These are phyloP conservation scores for Aspergillus candidus DNA, from an alignment of 2,329 filamentous ascomycete genomes.

Conservation along the genomic window DNA sequence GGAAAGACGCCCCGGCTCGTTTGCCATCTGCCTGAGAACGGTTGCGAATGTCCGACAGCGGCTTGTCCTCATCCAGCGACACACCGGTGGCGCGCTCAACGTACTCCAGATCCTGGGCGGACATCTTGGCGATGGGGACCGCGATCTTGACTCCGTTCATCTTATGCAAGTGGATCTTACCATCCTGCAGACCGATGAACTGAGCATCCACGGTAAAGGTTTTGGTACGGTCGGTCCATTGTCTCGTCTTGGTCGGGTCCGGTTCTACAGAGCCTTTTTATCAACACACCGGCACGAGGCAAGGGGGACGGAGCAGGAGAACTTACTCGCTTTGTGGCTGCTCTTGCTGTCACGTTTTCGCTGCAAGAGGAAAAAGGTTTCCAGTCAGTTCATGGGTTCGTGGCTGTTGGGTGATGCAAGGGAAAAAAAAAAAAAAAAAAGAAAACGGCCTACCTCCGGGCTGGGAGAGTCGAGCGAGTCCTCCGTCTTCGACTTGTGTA, in stretches of 20 bases:
- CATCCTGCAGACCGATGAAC: conserved; percentile 88
- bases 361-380: conserved; percentile 56
- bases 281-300: background rate
- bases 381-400: conserved; percentile 47
- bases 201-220: conserved; percentile 97
- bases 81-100: conserved; percentile 83
- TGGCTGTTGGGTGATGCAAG: background rate
- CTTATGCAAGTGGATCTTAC: conserved; percentile 97
- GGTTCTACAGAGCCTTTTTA: conserved; percentile 55
- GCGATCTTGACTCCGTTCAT: conserved; percentile 97
- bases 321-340: conserved; percentile 68
- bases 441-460: conserved; percentile 61
- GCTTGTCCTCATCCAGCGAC: conserved; percentile 87
- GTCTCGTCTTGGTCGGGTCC: conserved; percentile 73
- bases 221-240: conserved; percentile 91
- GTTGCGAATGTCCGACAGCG: conserved; percentile 71
- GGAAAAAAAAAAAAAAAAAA: conserved; percentile 55
- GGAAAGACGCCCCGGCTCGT: conserved; percentile 36
- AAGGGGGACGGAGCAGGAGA: background rate
- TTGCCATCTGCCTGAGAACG: conserved; percentile 32
- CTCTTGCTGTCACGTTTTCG: conserved; percentile 65
- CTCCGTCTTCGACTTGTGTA: conserved; percentile 55
- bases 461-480: conserved; percentile 46
- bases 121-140: conserved; percentile 93
- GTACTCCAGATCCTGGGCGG: conserved; percentile 86